phyloP scores from a whole-genome alignment of 306 rosid species.

The Cicer arietinum region DNA sequence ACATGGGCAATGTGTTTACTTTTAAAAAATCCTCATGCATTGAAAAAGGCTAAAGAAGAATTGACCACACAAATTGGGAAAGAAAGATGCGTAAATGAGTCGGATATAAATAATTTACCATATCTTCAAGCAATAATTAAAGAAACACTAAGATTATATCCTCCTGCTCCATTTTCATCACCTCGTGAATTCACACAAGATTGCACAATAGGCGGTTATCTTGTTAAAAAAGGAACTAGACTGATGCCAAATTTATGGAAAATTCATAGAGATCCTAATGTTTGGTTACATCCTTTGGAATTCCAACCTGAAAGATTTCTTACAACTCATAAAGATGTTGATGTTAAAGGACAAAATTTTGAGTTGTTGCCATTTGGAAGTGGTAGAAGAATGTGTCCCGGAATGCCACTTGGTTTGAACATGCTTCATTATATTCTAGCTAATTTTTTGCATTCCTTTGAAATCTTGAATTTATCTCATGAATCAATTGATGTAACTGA shows the following conservation, averaged over 20 bases:
- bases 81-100: conserved; percentile 1
- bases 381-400: conserved; percentile 43
- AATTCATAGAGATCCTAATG: conserved; percentile 40
- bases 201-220: conserved; percentile 41
- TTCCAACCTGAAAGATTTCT: conserved; percentile 47
- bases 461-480: conserved; percentile 13
- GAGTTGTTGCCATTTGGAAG: conserved; percentile 48
- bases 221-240: conserved; percentile 39
- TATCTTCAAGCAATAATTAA: conserved; percentile 47
- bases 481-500: conserved; percentile 37
- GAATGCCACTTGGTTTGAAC: conserved; percentile 39
- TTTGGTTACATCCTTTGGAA: conserved; percentile 42
- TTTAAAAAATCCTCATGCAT: conserved; percentile 29
- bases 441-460: conserved; percentile 45
- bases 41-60: conserved; percentile 42
- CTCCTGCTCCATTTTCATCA: conserved; percentile 36
- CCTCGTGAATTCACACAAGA: conserved; percentile 37
- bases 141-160: conserved; percentile 47
- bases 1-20: conserved; percentile 42
- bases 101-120: conserved; percentile 19
- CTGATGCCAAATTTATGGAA: conserved; percentile 41
- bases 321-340: conserved; percentile 42
- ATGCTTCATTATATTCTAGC: conserved; percentile 40
- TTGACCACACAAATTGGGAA: conserved; percentile 33
- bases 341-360: conserved; percentile 34